Base-by-base conservation (phyloP, 257 asterid species). In the Prunella vulgaris region DNA sequence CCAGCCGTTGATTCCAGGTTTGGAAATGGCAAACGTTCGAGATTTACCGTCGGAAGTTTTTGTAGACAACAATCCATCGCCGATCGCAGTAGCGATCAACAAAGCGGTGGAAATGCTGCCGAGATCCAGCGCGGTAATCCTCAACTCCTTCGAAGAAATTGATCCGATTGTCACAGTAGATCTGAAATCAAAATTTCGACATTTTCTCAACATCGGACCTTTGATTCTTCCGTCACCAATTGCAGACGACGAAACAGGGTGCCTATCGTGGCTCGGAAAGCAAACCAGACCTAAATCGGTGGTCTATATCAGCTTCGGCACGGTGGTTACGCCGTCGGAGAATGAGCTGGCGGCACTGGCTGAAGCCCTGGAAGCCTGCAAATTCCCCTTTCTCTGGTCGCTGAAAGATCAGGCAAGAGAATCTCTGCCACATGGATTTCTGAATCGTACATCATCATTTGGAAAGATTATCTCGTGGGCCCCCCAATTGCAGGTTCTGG, bases 91-190 rank as follows among this genome's bases (percentile, higher is more conserved):
- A 8, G 73, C 85, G 68, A 68, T 89, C 25, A 69, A 86, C 77
- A 85, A 79, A 12, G 87, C 89, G 96, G 87, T 78, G 15, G 48
- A 66, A 8, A 78, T 68, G n/a, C 77, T 89, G 1, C 90, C 90
- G 0, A 75, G 53, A 70, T 90, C 95, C 14, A 52, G 74, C 2
- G 94, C 90, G 0, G 48, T 92, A 13, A 80, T 84, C 35, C 59
- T 92, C 2, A 87, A 89, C 57, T 92, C 93, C 32, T 87, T 89
- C 44, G 94, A 87, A 46, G 96, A 89, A 38, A 73, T 89, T 70
- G 92, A 89, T 51, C 94, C 90, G 9, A 28, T 33, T 53, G 77
- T 84, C 44, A 61, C 84, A 0, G 17, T 59, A 5, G 87, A 84
- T 70, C 80, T 89, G 12, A 82, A 84, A 42, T 69, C 86, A 0